A percentile compares a stretch with the other conserved stretches of the same genome.
Conservation (phyloP, 1,284 basidiomycete species). For the Cryptococcus sp. region DNA sequence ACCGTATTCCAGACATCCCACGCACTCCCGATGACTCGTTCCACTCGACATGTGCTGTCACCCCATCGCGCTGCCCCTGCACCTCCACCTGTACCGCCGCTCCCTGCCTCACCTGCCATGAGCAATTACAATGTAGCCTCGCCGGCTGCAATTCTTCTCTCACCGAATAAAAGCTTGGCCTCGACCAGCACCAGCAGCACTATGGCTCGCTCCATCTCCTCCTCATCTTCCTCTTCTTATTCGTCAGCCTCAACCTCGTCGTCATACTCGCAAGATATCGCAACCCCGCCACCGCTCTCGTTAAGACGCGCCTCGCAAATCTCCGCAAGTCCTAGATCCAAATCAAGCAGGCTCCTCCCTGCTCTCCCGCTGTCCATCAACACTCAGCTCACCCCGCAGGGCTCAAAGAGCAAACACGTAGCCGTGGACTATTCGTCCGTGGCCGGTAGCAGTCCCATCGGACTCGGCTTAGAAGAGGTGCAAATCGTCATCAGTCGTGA, state of each 20-base stretch:
- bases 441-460: conserved; percentile 4
- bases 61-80: conserved; percentile 15
- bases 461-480: conserved; percentile 8
- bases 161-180: conserved; percentile 4
- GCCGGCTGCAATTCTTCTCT: conserved; percentile 4
- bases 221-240: conserved; percentile 11
- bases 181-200: not conserved
- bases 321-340: conserved; percentile 3
- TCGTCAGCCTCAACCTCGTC: conserved; percentile 15
- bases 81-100: conserved; percentile 19
- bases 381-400: conserved; percentile 3
- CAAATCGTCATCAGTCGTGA: conserved; percentile 14
- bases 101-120: conserved; percentile 18
- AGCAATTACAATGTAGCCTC: not conserved
- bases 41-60: conserved; percentile 14
- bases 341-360: conserved; percentile 20
- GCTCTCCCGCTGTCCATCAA: conserved; percentile 21
- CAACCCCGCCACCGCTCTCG: conserved; percentile 15
- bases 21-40: conserved; percentile 12
- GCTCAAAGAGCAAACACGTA: conserved; percentile 3
- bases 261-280: conserved; percentile 12
- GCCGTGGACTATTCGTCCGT: conserved; percentile 7
- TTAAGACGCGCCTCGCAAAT: conserved; percentile 6
- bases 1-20: conserved; percentile 11
- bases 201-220: conserved; percentile 3